Evolutionary conservation across 768 basidiomycete species (phyloP).

Genomic region (Tricholoma terreum): DNA sequence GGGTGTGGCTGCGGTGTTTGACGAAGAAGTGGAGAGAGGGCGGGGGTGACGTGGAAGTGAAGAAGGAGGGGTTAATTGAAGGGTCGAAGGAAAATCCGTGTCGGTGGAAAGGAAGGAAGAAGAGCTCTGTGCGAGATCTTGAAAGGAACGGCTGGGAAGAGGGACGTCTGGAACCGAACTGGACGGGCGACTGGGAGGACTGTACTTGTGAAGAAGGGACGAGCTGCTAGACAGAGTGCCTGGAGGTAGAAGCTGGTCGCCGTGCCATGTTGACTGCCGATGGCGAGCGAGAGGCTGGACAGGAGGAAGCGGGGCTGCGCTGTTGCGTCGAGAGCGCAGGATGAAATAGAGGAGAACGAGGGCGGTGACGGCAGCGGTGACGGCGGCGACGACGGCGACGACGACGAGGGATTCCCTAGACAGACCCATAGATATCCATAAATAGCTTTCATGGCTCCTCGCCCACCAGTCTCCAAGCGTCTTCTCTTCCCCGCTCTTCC

Average conservation of each 20-base stretch:
- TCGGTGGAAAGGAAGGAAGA: slow-evolving; percentile 12
- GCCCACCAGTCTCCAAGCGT: slow-evolving; percentile 42
- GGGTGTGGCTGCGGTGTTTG: slow-evolving; percentile 11
- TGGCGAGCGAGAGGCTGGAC: slow-evolving; percentile 64
- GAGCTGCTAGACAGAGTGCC: slow-evolving; percentile 6
- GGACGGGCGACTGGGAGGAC: slow-evolving; percentile 5
- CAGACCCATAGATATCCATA: slow-evolving; percentile 13
- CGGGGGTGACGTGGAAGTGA: slow-evolving; percentile 22
- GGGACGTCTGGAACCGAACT: background rate
- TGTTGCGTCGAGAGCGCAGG: slow-evolving; percentile 31
- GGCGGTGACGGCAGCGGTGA: slow-evolving; percentile 41
- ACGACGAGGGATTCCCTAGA: slow-evolving; percentile 46
- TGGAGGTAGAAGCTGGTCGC: slow-evolving; percentile 1
- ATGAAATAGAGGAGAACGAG: slow-evolving; percentile 37
- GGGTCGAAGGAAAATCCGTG: slow-evolving; percentile 13
- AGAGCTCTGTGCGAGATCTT: slow-evolving; percentile 19
- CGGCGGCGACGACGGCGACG: slow-evolving; percentile 45
- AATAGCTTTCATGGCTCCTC: slow-evolving; percentile 26
- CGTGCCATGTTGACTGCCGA: slow-evolving; percentile 30
- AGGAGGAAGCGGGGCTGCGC: slow-evolving; percentile 52
- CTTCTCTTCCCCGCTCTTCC: slow-evolving; percentile 61
- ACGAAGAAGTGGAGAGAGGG: slow-evolving; percentile 30
- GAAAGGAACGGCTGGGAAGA: slow-evolving; percentile 1
- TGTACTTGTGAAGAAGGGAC: background rate
- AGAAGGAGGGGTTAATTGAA: slow-evolving; percentile 19